Conservation (phyloP, 2,329 filamentous ascomycete species). For the Fusarium palustre region DNA sequence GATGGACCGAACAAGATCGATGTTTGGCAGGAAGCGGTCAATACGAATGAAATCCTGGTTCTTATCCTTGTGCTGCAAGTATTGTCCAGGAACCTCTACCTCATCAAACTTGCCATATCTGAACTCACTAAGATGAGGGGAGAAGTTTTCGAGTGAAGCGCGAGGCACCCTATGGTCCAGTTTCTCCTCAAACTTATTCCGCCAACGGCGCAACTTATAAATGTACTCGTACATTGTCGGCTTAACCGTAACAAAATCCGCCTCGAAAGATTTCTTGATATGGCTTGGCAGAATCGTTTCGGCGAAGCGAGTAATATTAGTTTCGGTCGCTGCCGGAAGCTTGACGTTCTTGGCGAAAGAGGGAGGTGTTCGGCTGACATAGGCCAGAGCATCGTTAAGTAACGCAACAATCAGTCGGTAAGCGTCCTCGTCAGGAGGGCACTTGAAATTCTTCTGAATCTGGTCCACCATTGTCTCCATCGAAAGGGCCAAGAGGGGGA, state of each 20-base stretch:
- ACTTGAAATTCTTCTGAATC: conserved; percentile 99
- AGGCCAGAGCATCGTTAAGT: conserved; percentile 93
- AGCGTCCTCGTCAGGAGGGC: conserved; percentile 96
- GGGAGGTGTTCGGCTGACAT: conserved; percentile 86
- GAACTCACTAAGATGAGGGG: conserved; percentile 94
- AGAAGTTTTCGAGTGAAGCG: conserved; percentile 84
- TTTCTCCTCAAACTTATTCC: conserved; percentile 98
- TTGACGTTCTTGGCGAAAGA: conserved; percentile 93
- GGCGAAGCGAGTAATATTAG: conserved; percentile 95
- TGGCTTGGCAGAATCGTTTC: conserved; percentile 95
- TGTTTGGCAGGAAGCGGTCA: conserved; percentile 93
- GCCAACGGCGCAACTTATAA: conserved; percentile 93
- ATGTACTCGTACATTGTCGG: conserved; percentile 99
- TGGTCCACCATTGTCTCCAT: conserved; percentile 99
- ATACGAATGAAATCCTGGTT: conserved; percentile 99
- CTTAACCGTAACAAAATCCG: conserved; percentile 95
- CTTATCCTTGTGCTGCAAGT: conserved; percentile 97
- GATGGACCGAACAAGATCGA: conserved; percentile 91
- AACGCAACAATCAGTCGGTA: conserved; percentile 97
- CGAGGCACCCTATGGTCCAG: conserved; percentile 83
- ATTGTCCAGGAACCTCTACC: conserved; percentile 97
- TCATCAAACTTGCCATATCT: conserved; percentile 98
- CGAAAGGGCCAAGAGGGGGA: conserved; percentile 92
- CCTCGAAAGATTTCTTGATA: conserved; percentile 95
- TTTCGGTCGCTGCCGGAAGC: conserved; percentile 88